Percentiles rank a stretch among this genome's conserved stretches.
phyloP scores from a whole-genome alignment of 73 alveolate species.

The Symbiodinium natans region DNA sequence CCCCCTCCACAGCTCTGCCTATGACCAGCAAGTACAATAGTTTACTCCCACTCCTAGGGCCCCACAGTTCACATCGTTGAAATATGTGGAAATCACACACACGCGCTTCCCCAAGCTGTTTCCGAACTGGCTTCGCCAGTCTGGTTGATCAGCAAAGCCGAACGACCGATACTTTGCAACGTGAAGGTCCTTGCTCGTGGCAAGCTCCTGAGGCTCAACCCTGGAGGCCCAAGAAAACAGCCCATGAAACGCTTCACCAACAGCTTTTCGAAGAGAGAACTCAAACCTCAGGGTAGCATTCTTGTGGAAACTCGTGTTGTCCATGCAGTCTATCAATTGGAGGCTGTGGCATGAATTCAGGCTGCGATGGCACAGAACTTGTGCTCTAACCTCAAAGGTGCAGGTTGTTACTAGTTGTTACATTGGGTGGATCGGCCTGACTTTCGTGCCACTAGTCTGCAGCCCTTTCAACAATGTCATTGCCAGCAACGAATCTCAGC shows the following conservation, averaged over 20 bases:
- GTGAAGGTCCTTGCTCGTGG: not conserved
- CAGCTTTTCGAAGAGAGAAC: not conserved
- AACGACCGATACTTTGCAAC: not conserved
- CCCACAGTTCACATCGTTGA: not conserved
- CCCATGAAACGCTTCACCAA: not conserved
- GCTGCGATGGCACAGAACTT: not conserved
- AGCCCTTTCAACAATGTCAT: not conserved
- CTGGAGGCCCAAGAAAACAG: not conserved
- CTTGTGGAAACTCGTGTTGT: not conserved
- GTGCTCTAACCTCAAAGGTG: not conserved
- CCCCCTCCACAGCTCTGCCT: no score
- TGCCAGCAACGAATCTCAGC: not conserved
- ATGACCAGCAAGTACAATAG: no score
- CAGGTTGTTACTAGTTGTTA: no score
- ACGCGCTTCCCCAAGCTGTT: not conserved
- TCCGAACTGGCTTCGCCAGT: not conserved
- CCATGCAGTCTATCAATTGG: not conserved
- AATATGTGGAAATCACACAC: not conserved
- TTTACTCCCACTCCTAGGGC: no score
- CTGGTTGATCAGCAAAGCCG: not conserved
- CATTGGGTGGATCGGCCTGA: no score
- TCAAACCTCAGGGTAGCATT: not conserved
- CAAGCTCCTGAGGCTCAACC: not conserved
- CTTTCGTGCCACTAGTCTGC: not conserved
- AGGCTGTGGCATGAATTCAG: not conserved